phyloP scores from a whole-genome alignment of 1,139 yeast genomes.

The Yamadazyma friedrichii region DNA sequence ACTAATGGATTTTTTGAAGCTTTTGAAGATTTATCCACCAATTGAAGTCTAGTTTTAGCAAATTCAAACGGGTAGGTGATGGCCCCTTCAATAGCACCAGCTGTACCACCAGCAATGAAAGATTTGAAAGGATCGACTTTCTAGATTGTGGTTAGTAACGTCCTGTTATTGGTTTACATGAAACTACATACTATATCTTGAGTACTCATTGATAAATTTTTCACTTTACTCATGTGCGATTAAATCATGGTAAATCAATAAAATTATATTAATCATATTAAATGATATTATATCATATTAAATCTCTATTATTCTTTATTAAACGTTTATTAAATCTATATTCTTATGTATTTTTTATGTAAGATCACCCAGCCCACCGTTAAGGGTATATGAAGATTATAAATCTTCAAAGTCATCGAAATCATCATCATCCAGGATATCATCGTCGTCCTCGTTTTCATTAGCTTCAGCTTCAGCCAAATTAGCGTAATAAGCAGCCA shows the following conservation, averaged over 20 bases:
- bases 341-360: background rate
- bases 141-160: slow-evolving; percentile 10
- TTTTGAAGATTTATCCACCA: slow-evolving; percentile 66
- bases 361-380: background rate
- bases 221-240: slow-evolving; percentile 6
- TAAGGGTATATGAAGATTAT: background rate
- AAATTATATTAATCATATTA: too few relatives aligned
- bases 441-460: slow-evolving; percentile 64
- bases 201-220: slow-evolving; percentile 10
- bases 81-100: slow-evolving; percentile 91
- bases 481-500: slow-evolving; percentile 77
- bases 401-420: slow-evolving; percentile 48
- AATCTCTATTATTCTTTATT: background rate
- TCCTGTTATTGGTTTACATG: background rate
- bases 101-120: slow-evolving; percentile 89
- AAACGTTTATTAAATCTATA: too few relatives aligned
- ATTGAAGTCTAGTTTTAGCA: slow-evolving; percentile 90
- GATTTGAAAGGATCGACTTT: slow-evolving; percentile 65
- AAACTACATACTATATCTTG: slow-evolving; percentile 10
- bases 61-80: slow-evolving; percentile 95
- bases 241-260: too few relatives aligned
- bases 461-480: slow-evolving; percentile 62
- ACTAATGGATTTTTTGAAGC: slow-evolving; percentile 81
- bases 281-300: background rate
- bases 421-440: slow-evolving; percentile 50